Evolutionary conservation across 225 moss, liverwort and hornwort species (phyloP).

Genomic region (Physcomitrium patens): DNA sequence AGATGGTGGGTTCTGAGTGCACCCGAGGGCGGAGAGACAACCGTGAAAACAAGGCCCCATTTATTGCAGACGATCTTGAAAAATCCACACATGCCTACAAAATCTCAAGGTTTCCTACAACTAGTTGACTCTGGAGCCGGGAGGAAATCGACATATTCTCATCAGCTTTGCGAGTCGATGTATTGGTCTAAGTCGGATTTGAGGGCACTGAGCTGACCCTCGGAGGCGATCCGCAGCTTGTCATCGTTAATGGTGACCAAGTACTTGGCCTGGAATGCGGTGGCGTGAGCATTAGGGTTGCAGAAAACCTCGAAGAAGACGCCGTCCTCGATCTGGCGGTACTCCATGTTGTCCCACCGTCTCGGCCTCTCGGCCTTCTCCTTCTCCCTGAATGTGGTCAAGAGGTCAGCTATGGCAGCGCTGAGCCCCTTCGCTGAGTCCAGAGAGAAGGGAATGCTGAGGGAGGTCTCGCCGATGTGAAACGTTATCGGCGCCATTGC

Average conservation of each 20-base stretch:
- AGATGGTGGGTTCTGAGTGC: too few relatives aligned
- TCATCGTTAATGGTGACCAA: slow-evolving; percentile 86
- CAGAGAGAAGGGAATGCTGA: slow-evolving; percentile 80
- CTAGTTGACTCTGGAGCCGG: too few relatives aligned
- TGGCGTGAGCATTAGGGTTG: slow-evolving; percentile 94
- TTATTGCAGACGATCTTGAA: too few relatives aligned
- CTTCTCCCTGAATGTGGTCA: slow-evolving; percentile 87
- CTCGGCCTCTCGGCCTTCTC: slow-evolving; percentile 74
- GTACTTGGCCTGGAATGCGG: slow-evolving; percentile 96
- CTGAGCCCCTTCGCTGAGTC: slow-evolving; percentile 81
- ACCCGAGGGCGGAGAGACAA: too few relatives aligned
- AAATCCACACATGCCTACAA: too few relatives aligned
- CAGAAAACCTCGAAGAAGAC: slow-evolving; percentile 90
- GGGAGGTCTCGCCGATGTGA: slow-evolving; percentile 91
- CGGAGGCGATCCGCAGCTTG: slow-evolving; percentile 74
- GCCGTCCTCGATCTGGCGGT: slow-evolving; percentile 69
- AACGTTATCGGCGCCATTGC: slow-evolving; percentile 76
- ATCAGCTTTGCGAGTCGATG: slow-evolving; percentile 49
- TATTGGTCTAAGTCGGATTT: slow-evolving; percentile 90
- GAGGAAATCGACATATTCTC: background rate
- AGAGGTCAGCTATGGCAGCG: slow-evolving; percentile 66
- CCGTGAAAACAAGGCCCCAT: too few relatives aligned
- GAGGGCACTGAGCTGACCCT: slow-evolving; percentile 90
- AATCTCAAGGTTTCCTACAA: too few relatives aligned
- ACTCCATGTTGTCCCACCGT: slow-evolving; percentile 90